phyloP scores from a whole-genome alignment of 805 yeast genomes.

The Sugiyamaella qingdaonensis region DNA sequence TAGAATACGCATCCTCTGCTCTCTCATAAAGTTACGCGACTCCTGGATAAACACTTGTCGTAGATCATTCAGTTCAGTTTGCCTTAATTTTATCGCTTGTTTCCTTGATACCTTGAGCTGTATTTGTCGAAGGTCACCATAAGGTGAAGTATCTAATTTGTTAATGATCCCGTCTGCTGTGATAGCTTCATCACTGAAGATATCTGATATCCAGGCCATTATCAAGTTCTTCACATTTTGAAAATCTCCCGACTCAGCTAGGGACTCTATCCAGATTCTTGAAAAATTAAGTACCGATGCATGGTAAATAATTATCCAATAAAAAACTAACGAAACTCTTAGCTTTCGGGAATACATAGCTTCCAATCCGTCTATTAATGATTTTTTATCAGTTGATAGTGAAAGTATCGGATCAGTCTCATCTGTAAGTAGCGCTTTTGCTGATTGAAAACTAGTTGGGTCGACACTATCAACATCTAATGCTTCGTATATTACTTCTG shows the following conservation, averaged over 20 bases:
- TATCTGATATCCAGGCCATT: slow-evolving; percentile 31
- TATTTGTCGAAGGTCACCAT: slow-evolving; percentile 47
- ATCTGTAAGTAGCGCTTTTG: slow-evolving; percentile 3
- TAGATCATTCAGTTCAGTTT: slow-evolving; percentile 43
- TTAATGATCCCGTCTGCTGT: not conserved
- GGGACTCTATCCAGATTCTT: slow-evolving; percentile 61
- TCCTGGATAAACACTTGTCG: slow-evolving; percentile 49
- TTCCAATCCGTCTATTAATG: slow-evolving; percentile 18
- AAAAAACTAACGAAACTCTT: slow-evolving; percentile 15
- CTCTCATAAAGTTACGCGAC: slow-evolving; percentile 65
- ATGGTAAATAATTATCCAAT: slow-evolving; percentile 54
- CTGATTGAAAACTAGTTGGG: slow-evolving; percentile 4
- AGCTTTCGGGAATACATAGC: slow-evolving; percentile 14
- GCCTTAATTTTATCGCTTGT: slow-evolving; percentile 42
- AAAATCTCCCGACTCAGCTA: slow-evolving; percentile 50
- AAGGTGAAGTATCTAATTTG: slow-evolving; percentile 40
- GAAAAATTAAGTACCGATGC: slow-evolving; percentile 54
- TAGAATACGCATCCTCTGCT: slow-evolving; percentile 66
- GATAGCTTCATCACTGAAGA: slow-evolving; percentile 18
- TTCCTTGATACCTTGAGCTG: slow-evolving; percentile 43
- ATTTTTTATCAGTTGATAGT: not conserved
- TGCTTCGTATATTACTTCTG: slow-evolving; percentile 18
- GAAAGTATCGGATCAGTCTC: no score
- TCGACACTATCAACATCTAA: slow-evolving; percentile 12
- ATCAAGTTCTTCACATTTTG: slow-evolving; percentile 48